Conservation (phyloP, 306 rosid species). For the Fragaria nilgerrensis region DNA sequence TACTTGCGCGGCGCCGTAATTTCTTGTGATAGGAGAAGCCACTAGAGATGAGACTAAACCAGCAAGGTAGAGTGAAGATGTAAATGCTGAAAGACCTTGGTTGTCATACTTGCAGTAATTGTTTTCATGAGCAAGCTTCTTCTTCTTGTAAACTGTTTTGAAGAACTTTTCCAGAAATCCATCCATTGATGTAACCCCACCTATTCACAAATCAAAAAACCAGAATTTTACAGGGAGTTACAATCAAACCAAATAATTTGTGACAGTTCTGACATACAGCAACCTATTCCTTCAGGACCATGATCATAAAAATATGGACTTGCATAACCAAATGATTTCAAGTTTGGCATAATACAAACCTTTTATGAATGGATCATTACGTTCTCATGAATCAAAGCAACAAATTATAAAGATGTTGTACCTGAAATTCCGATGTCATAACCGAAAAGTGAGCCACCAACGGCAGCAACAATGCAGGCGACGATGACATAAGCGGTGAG, state of each 20-base stretch:
- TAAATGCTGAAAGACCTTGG: constrained; percentile 87
- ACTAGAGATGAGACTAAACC: constrained; percentile 73
- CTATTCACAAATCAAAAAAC: constrained; percentile 30
- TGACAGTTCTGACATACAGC: background rate
- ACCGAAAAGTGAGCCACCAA: constrained; percentile 79
- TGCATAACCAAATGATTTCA: background rate
- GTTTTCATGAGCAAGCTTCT: constrained; percentile 69
- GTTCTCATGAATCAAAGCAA: background rate
- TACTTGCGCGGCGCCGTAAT: constrained; percentile 65
- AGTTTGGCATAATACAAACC: background rate
- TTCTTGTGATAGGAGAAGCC: constrained; percentile 79
- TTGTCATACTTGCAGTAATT: constrained; percentile 87
- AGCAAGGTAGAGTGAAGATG: constrained; percentile 83
- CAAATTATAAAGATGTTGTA: constrained; percentile 10
- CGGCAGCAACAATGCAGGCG: constrained; percentile 75
- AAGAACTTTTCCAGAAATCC: constrained; percentile 72
- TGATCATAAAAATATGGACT: background rate
- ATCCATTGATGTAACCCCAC: constrained; percentile 96
- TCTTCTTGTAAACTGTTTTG: constrained; percentile 53
- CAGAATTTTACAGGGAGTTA: background rate
- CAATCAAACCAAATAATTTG: background rate
- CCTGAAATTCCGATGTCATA: constrained; percentile 90
- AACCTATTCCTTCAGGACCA: background rate
- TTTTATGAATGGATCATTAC: background rate
- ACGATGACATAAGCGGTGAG: constrained; percentile 61